A percentile compares a stretch with the other conserved stretches of the same genome.
These are phyloP conservation scores for Cystobasidium slooffiae DNA, from an alignment of 1,284 basidiomycete species.

Conservation along the genomic window DNA sequence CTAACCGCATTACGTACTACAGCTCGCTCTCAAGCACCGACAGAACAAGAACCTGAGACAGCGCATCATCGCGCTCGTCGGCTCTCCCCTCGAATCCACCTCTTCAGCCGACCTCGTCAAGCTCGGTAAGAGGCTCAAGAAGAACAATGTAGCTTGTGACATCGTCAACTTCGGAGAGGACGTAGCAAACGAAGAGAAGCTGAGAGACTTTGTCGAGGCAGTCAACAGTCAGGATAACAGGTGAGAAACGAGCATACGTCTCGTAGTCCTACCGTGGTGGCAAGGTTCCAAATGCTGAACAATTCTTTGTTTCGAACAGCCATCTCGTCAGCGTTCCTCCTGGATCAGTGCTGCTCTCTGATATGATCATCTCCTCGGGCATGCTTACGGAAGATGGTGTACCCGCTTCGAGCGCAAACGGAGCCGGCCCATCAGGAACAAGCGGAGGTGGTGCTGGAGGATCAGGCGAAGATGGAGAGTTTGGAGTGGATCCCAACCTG, in stretches of 20 bases:
- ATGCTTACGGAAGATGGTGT: slow-evolving; percentile 79
- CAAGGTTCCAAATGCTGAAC: not conserved
- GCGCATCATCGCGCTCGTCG: slow-evolving; percentile 90
- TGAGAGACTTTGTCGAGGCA: slow-evolving; percentile 76
- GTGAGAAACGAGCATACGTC: too few species aligned
- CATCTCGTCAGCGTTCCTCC: slow-evolving; percentile 83
- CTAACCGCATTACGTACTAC: not conserved
- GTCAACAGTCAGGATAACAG: slow-evolving; percentile 74
- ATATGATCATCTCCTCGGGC: slow-evolving; percentile 77
- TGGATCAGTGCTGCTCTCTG: slow-evolving; percentile 78
- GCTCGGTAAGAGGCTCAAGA: slow-evolving; percentile 96
- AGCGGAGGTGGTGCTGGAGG: slow-evolving; percentile 61
- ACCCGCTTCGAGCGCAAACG: slow-evolving; percentile 63
- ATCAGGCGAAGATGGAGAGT: slow-evolving; percentile 67
- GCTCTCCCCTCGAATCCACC: slow-evolving; percentile 70
- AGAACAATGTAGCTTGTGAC: slow-evolving; percentile 98
- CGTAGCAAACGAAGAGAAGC: slow-evolving; percentile 62
- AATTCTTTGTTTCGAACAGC: slow-evolving; percentile 59
- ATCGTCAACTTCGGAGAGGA: slow-evolving; percentile 72
- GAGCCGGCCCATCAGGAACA: too few species aligned
- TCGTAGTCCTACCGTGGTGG: too few species aligned
- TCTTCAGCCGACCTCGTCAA: slow-evolving; percentile 49
- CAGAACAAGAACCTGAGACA: slow-evolving; percentile 98
- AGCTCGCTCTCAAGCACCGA: slow-evolving; percentile 91
- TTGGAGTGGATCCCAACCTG: slow-evolving; percentile 87